These are phyloP conservation scores for Apophysomyces variabilis DNA, from an alignment of 371 early-diverging fungal genomes.

Conservation along the genomic window DNA sequence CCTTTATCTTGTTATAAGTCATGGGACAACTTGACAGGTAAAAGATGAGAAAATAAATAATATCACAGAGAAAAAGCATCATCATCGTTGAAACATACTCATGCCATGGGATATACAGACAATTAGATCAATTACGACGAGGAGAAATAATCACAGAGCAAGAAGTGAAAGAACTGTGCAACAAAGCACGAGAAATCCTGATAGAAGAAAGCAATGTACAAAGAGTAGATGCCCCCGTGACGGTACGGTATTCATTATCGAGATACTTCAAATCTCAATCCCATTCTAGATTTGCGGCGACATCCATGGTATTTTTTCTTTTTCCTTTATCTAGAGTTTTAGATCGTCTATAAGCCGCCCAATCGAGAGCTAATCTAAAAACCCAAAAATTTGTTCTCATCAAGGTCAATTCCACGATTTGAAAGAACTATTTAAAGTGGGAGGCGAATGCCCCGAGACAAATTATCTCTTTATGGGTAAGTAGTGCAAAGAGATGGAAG, in stretches of 20 bases:
- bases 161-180: slow-evolving; percentile 92
- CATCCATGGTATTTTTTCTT: slow-evolving; percentile 77
- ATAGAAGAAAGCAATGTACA: slow-evolving; percentile 97
- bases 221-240: slow-evolving; percentile 96
- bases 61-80: too few relatives aligned
- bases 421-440: slow-evolving; percentile 94
- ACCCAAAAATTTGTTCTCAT: neutral
- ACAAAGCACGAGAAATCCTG: slow-evolving; percentile 93
- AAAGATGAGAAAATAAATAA: too few relatives aligned
- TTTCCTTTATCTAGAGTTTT: neutral
- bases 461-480: slow-evolving; percentile 98
- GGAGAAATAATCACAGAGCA: slow-evolving; percentile 93
- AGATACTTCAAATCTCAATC: slow-evolving; percentile 2
- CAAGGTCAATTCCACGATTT: slow-evolving; percentile 95
- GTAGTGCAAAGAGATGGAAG: slow-evolving; percentile 3
- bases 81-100: neutral
- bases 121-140: slow-evolving; percentile 84
- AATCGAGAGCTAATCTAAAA: slow-evolving; percentile 2
- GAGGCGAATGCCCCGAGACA: slow-evolving; percentile 96
- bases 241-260: slow-evolving; percentile 55
- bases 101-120: slow-evolving; percentile 46
- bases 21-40: slow-evolving; percentile 38
- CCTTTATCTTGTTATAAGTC: slow-evolving; percentile 20
- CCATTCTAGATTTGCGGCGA: slow-evolving; percentile 93
- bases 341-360: too few relatives aligned